phyloP scores from a whole-genome alignment of 1,284 basidiomycete species.

The Trichosporon faecale region DNA sequence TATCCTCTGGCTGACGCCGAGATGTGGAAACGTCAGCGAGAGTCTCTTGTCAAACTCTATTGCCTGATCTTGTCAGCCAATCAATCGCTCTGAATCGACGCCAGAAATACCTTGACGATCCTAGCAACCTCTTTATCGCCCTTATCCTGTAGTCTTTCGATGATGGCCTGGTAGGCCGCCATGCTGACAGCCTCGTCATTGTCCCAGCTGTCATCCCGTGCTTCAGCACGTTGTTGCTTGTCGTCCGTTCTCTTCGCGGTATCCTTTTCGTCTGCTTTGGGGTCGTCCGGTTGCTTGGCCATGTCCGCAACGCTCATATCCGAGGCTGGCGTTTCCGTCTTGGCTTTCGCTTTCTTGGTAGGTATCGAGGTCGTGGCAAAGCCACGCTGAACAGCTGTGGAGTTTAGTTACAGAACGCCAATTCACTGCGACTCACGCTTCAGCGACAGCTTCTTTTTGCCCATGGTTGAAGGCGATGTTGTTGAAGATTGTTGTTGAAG shows the following conservation, averaged over 20 bases:
- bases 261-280: background rate
- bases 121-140: conserved; percentile 82
- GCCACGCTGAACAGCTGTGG: conserved; percentile 55
- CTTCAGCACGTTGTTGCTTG: background rate
- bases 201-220: conserved; percentile 36
- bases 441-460: conserved; percentile 80
- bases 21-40: conserved; percentile 62
- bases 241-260: conserved; percentile 35
- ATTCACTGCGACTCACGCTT: conserved; percentile 61
- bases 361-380: conserved; percentile 77
- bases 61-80: conserved; percentile 55
- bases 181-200: conserved; percentile 34
- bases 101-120: conserved; percentile 58
- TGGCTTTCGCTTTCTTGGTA: conserved; percentile 66
- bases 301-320: background rate
- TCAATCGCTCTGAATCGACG: too few species aligned
- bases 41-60: conserved; percentile 81
- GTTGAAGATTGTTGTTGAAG: background rate
- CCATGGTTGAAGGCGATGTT: conserved; percentile 55
- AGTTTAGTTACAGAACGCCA: background rate
- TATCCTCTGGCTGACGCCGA: conserved; percentile 64
- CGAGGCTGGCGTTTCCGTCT: conserved; percentile 40
- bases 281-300: background rate
- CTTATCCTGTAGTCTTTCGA: conserved; percentile 81
- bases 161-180: conserved; percentile 51